These are phyloP conservation scores for Candida ponderosae DNA, from an alignment of 805 yeast genomes.

Conservation along the genomic window DNA sequence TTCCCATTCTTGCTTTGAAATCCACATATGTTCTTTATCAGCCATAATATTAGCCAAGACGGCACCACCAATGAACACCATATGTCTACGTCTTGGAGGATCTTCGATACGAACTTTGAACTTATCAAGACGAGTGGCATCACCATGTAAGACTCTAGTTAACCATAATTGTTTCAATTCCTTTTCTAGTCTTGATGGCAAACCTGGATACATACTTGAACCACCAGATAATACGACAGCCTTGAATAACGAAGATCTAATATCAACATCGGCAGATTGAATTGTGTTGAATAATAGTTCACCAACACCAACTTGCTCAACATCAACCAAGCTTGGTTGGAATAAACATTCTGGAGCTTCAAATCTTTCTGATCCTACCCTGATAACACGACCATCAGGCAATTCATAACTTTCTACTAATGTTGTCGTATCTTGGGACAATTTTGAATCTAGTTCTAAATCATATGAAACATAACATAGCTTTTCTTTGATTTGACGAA, in stretches of 20 bases:
- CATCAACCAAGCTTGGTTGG: conserved; percentile 92
- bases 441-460: conserved; percentile 76
- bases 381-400: conserved; percentile 94
- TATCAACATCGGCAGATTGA: conserved; percentile 91
- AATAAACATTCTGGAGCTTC: conserved; percentile 96
- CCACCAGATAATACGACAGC: conserved; percentile 97
- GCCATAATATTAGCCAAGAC: conserved; percentile 97
- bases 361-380: conserved; percentile 91
- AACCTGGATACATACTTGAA: conserved; percentile 97
- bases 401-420: conserved; percentile 86
- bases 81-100: conserved; percentile 97
- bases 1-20: conserved; percentile 93
- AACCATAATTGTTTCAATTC: conserved; percentile 96
- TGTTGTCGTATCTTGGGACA: conserved; percentile 93
- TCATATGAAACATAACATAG: conserved; percentile 93
- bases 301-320: conserved; percentile 95
- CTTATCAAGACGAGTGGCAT: conserved; percentile 78
- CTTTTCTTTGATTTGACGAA: conserved; percentile 95
- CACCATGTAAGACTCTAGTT: conserved; percentile 78
- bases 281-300: conserved; percentile 87
- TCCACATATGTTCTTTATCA: conserved; percentile 98
- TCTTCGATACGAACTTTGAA: conserved; percentile 96
- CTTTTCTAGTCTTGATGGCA: conserved; percentile 91
- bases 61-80: conserved; percentile 99
- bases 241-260: conserved; percentile 79